Evolutionary conservation across 805 yeast species (phyloP), one percentile per base, ranked within the genome.

Genomic region (Pichia cabralensis): DNA sequence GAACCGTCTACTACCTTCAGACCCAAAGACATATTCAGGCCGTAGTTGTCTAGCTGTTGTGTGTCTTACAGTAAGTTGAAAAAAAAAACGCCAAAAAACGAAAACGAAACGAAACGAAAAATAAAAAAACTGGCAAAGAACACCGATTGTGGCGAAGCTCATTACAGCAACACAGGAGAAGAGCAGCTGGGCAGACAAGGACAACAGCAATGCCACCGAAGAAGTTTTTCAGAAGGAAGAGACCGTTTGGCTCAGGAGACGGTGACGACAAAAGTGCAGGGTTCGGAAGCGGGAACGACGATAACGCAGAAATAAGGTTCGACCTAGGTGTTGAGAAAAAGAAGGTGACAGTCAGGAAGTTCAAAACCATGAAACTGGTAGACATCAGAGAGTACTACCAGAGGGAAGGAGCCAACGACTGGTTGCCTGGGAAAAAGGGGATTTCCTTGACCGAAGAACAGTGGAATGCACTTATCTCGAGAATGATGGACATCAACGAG

Each of bases 361-460:
- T 74, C 63, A 76, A 80, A 36, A 76, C 76, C 33, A 60, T 62
- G 36, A 71, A 70, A 22, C 60, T 86, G 44, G 74, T 89, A 11
- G 95, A 88, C 48, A 81, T 88, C 34, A 69, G 97, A 39, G 96
- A 88, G 53, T 85, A 65, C 59, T 88, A 84, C 55, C 72, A 75
- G 32, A 60, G 64, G n/a, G 55, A 63, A n/a, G n/a, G n/a, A n/a
- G n/a, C n/a, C 3, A 59, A 62, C 8, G 78, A 75, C 40, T 64
- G 68, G 61, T 67, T 67, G 40, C 97, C 97, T 0, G 94, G 95
- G 1, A 79, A 75, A 50, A 88, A 88, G 56, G 82, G 83, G 0
- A 73, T 77, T 15, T 64, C 82, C 2, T 52, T 77, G 18, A 71
- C 78, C 1, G 68, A 62, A 42, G 80, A 67, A 4, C 64, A 65